These are phyloP conservation scores for Boletus eberwhitei DNA, from an alignment of 768 basidiomycete genomes.

Conservation along the genomic window DNA sequence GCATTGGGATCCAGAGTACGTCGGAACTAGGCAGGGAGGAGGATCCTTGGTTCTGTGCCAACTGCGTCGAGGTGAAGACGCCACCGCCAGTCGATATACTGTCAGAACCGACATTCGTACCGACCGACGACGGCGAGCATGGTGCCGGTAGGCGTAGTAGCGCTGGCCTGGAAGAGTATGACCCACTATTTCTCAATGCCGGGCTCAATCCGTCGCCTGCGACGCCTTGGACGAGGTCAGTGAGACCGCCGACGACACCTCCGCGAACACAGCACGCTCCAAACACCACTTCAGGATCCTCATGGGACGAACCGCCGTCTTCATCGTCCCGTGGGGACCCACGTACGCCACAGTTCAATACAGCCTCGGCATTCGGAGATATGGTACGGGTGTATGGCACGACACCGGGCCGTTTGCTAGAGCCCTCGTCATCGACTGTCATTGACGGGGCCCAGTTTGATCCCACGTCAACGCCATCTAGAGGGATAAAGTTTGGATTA, in stretches of 20 bases:
- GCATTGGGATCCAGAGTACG: constrained; percentile 67
- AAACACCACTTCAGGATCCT: constrained; percentile 35
- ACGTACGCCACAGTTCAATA: constrained; percentile 48
- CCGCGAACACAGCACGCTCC: constrained; percentile 29
- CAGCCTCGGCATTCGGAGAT: constrained; percentile 30
- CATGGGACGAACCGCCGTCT: constrained; percentile 42
- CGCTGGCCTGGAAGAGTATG: constrained; percentile 38
- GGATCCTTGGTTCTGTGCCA: constrained; percentile 74
- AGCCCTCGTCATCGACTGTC: constrained; percentile 18
- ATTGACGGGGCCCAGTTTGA: constrained; percentile 65
- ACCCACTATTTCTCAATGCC: constrained; percentile 59
- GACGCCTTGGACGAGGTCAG: constrained; percentile 42
- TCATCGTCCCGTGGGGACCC: constrained; percentile 52
- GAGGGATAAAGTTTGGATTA: constrained; percentile 61
- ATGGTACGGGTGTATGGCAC: constrained; percentile 38
- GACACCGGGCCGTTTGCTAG: constrained; percentile 38
- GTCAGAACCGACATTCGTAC: constrained; percentile 67
- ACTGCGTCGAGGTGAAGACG: constrained; percentile 45
- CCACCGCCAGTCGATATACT: constrained; percentile 35
- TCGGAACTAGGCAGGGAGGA: constrained; percentile 70
- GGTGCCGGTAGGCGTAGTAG: neutral
- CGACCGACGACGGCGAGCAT: constrained; percentile 49
- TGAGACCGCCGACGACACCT: constrained; percentile 47
- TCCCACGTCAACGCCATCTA: constrained; percentile 77
- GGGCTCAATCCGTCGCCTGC: constrained; percentile 53